Evolutionary conservation across 768 basidiomycete genomes (phyloP).

Genomic region (Solioccasus polychromus): DNA sequence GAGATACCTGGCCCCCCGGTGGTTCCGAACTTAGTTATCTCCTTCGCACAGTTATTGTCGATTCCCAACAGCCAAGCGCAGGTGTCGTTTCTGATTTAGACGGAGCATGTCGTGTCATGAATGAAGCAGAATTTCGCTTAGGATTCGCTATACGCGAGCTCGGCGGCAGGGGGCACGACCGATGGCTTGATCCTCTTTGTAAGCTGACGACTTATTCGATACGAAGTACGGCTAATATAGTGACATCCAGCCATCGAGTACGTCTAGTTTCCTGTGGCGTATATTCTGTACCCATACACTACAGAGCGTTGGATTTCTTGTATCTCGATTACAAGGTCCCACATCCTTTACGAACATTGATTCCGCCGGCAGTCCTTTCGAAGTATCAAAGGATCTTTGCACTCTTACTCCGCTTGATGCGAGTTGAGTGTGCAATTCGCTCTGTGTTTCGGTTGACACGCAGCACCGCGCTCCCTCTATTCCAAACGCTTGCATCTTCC

Average conservation of each 20-base stretch:
- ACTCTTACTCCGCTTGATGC: conserved; percentile 71
- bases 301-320: conserved; percentile 82
- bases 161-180: conserved; percentile 60
- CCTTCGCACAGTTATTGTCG: conserved; percentile 80
- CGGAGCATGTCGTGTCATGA: conserved; percentile 35
- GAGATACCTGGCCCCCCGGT: conserved; percentile 83
- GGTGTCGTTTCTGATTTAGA: conserved; percentile 29
- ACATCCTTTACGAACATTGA: conserved; percentile 66
- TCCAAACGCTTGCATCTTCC: conserved; percentile 54
- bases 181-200: conserved; percentile 84
- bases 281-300: conserved; percentile 3
- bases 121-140: conserved; percentile 72
- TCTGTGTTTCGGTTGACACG: conserved; percentile 66
- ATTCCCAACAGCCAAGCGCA: conserved; percentile 52
- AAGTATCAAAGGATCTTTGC: conserved; percentile 87
- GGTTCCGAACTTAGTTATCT: conserved; percentile 83
- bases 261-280: conserved; percentile 2
- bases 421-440: conserved; percentile 70
- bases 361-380: conserved; percentile 66
- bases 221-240: conserved; percentile 4
- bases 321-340: conserved; percentile 92
- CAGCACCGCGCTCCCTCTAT: conserved; percentile 41
- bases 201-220: conserved; percentile 32
- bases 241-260: conserved; percentile 22
- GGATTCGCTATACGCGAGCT: conserved; percentile 84